phyloP scores from a whole-genome alignment of 2,329 filamentous ascomycete genomes.

The Coniella lustricola region DNA sequence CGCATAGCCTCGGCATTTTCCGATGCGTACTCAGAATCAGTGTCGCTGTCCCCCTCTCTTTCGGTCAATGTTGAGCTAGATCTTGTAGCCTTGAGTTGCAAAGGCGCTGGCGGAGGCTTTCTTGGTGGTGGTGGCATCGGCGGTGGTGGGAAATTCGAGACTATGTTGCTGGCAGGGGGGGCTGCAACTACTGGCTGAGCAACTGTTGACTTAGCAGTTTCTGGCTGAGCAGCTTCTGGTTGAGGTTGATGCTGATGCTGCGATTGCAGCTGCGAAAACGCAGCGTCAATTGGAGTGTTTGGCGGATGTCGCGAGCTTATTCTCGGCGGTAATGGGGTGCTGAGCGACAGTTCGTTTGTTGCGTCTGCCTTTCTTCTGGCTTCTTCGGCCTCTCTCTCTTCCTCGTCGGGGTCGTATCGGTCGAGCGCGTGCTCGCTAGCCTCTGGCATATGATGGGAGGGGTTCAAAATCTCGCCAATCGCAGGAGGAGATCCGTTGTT shows the following conservation, averaged over 20 bases:
- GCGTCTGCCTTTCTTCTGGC: constrained; percentile 39
- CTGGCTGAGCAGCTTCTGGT: too few relatives aligned
- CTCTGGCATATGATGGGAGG: constrained; percentile 53
- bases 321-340: constrained; percentile 47
- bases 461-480: constrained; percentile 46
- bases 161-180: constrained; percentile 37
- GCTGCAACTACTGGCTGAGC: constrained; percentile 29
- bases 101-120: constrained; percentile 77
- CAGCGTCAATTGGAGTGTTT: constrained; percentile 47
- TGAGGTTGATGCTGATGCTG: too few relatives aligned
- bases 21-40: constrained; percentile 76
- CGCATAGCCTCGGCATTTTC: constrained; percentile 59
- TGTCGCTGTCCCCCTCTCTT: constrained; percentile 54
- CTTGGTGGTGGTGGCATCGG: constrained; percentile 58
- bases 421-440: constrained; percentile 52
- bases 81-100: constrained; percentile 57
- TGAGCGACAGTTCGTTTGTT: constrained; percentile 42
- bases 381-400: constrained; percentile 40
- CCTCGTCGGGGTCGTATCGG: constrained; percentile 48
- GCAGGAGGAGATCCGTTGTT: constrained; percentile 31
- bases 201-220: too few relatives aligned
- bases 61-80: constrained; percentile 32
- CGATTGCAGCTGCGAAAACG: constrained; percentile 28
- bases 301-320: constrained; percentile 47
- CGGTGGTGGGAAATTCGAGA: constrained; percentile 44